These are phyloP conservation scores for Hypoxylon sp. DNA, from an alignment of 2,329 filamentous ascomycete genomes.

Conservation along the genomic window DNA sequence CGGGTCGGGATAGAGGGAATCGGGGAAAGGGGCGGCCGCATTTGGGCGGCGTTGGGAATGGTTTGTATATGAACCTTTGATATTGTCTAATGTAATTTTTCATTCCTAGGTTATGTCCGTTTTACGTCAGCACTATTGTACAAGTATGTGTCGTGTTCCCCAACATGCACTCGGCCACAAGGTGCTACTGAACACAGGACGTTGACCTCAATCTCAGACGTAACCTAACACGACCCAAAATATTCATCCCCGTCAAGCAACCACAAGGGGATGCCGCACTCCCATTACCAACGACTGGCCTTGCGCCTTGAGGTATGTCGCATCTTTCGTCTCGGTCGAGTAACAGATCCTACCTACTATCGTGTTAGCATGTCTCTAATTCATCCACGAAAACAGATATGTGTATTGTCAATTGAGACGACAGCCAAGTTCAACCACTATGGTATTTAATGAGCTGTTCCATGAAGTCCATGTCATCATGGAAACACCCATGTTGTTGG, in stretches of 20 bases:
- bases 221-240: slow-evolving; percentile 4
- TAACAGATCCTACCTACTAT: slow-evolving; percentile 10
- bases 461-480: background rate
- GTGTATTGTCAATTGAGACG: background rate
- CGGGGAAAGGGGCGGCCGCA: slow-evolving; percentile 24
- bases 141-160: background rate
- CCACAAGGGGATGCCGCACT: slow-evolving; percentile 6
- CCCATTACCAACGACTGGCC: background rate
- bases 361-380: slow-evolving; percentile 12
- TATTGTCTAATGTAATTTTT: slow-evolving; percentile 43
- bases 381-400: background rate
- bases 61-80: slow-evolving; percentile 39
- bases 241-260: background rate
- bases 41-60: slow-evolving; percentile 29
- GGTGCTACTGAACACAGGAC: background rate
- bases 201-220: background rate
- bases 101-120: background rate
- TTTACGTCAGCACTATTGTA: background rate
- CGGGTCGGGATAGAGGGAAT: background rate
- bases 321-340: background rate
- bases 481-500: background rate
- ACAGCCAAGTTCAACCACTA: background rate
- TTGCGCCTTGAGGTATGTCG: background rate
- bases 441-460: background rate
- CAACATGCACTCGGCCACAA: background rate